Evolutionary conservation across 2,329 filamentous ascomycete species (phyloP), one percentile per base, ranked within the genome.

Genomic region (Neodidymelliopsis sp.): DNA sequence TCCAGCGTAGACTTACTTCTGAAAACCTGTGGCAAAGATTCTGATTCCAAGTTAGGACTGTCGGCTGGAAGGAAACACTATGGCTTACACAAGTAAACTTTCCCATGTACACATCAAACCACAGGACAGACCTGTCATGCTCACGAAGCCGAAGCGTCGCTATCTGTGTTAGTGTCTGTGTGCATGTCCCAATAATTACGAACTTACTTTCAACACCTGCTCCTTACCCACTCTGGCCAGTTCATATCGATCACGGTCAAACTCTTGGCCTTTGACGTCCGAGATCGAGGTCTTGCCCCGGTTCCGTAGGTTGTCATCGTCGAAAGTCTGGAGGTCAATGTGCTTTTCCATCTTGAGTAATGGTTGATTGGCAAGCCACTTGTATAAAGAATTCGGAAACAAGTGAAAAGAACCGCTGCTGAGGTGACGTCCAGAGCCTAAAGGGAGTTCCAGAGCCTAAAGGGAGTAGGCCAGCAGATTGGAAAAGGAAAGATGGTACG

Each of bases 61-160:
- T 24, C 20, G 12, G 8, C 3, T 27, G 5, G 8, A 19, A 11
- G 12, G 4, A 13, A 11, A 7, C 10, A 3, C 8, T 6, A 5
- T 20, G 27, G 49, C 69, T 57, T 60, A 73, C 70, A 72, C 64
- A 25, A 73, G 53, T 25, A 71, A 53, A 30, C 66, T 71, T 42
- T 73, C 70, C 70, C 70, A 73, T 24, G 70, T 72, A 20, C 67
- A 68, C 67, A 73, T 71, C 36, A 73, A 54, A 18, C 66, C 66
- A 27, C 69, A 72, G 5, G 69, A 69, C 16, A 73, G 59, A 20
- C 70, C 70, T 5, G 69, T 69, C 64, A 72, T 72, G 20, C 63
- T 67, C 35, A 72, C 63, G 42, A 73, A 40, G 12, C 69, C 69
- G 28, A 73, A 73, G 33, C 67, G 68, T 28, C 70, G 69, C 70